Base-by-base conservation (phyloP, 2,329 filamentous ascomycete species). In the Chaetomium globosum region DNA sequence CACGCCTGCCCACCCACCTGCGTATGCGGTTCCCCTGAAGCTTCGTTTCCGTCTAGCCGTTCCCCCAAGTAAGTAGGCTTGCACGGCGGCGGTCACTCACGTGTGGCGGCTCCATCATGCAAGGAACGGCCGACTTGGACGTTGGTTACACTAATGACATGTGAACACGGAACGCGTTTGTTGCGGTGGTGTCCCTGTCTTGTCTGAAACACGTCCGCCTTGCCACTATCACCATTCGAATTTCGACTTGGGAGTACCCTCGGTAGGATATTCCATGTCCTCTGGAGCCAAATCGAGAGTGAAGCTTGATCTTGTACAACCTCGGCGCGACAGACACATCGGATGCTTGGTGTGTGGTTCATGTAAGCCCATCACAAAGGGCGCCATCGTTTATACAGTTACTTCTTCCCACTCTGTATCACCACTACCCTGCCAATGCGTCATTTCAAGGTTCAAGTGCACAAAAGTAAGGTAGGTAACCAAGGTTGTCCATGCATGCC, bases 11-110 rank as follows among this genome's bases (percentile, higher is more conserved):
- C 30, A 46, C 16, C n/a, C 26, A 9, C 21, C 51, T 39, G 26
- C 28, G 12, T 55, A 49, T 60, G 62, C 62, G 28, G 46, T 19
- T n/a, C 21, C 48, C 54, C 54, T 53, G 54, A n/a, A 12, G 4
- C 26, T n/a, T 39, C 19, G 21, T 46, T 39, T 57, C 19, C 13
- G 8, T 19, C 21, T 30, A 8, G 28, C 10, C 19, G 13, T 21
- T 30, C 19, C 28, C 21, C 28, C n/a, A 26, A 26, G 26, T 26
- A 26, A 4, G 26, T 48, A 8, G 26, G n/a, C 4, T 36, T 26
- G 28, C 6, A 39, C 36, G 30, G 46, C 30, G 57, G 28, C 28
- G 12, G 46, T 52, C 21, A 21, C 36, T 53, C 21, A 28, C 28
- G 43, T 21, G 58, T 39, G 58, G 48, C 13, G 48, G 46, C 30